Evolutionary conservation across 1,284 basidiomycete species (phyloP).

Genomic region (Ganoderma multipileum): DNA sequence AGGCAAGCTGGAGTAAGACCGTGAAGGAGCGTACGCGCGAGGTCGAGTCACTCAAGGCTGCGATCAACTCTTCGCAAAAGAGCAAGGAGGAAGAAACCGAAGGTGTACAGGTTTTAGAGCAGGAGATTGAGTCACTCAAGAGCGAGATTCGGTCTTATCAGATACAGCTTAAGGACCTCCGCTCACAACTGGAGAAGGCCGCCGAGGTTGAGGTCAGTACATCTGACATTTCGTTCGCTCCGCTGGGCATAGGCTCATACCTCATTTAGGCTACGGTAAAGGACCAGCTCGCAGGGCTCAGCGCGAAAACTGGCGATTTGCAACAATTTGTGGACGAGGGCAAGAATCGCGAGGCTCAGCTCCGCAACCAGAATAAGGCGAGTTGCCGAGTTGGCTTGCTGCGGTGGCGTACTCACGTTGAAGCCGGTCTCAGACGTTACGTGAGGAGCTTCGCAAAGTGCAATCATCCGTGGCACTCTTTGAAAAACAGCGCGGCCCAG

Average conservation of each 20-base stretch:
- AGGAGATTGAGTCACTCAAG: constrained; percentile 60
- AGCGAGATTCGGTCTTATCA: constrained; percentile 55
- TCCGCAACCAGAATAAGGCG: constrained; percentile 80
- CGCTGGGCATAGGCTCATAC: constrained; percentile 3
- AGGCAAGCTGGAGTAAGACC: constrained; percentile 86
- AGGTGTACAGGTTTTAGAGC: constrained; percentile 58
- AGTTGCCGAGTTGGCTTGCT: constrained; percentile 16
- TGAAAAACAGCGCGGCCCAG: constrained; percentile 88
- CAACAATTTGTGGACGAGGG: constrained; percentile 70
- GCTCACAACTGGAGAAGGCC: constrained; percentile 55
- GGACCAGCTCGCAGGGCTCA: constrained; percentile 52
- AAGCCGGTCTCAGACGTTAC: constrained; percentile 64
- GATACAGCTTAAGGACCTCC: constrained; percentile 54
- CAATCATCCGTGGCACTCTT: constrained; percentile 90
- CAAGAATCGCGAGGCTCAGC: constrained; percentile 68
- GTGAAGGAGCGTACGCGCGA: constrained; percentile 79
- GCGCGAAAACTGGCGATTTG: constrained; percentile 50
- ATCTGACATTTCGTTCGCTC: constrained; percentile 22
- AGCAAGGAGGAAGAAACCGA: constrained; percentile 67
- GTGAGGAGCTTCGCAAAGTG: constrained; percentile 92
- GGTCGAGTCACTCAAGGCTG: constrained; percentile 72
- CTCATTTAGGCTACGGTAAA: constrained; percentile 50
- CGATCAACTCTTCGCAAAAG: constrained; percentile 63
- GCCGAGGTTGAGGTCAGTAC: constrained; percentile 63
- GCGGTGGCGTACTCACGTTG: not conserved